Evolutionary conservation across 2,329 filamentous ascomycete species (phyloP).

Genomic region (Penicillium frequentans): DNA sequence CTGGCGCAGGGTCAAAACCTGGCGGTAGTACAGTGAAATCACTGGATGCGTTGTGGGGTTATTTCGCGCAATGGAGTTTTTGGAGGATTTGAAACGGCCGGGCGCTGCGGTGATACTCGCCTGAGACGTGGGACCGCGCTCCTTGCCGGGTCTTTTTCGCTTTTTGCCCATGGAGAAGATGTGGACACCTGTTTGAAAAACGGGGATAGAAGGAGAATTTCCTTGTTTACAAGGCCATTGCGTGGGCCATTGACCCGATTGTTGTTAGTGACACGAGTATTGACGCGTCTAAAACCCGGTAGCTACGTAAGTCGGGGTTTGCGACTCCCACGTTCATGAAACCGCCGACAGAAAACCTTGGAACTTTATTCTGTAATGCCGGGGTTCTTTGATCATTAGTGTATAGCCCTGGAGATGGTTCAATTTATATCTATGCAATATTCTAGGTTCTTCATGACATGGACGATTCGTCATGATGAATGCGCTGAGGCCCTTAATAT

Average conservation of each 20-base stretch:
- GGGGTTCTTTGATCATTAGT: not conserved
- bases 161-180: slow-evolving; percentile 39
- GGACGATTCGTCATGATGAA: too few relatives aligned
- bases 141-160: slow-evolving; percentile 42
- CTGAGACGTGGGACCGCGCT: slow-evolving; percentile 19
- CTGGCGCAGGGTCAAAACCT: slow-evolving; percentile 66
- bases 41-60: slow-evolving; percentile 55
- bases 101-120: slow-evolving; percentile 26
- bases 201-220: not conserved
- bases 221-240: not conserved
- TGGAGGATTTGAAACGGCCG: slow-evolving; percentile 17
- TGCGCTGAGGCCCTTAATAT: too few relatives aligned
- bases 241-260: not conserved
- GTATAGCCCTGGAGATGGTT: too few relatives aligned
- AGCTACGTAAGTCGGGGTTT: not conserved
- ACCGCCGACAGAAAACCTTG: not conserved
- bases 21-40: slow-evolving; percentile 66
- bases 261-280: not conserved
- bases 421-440: too few relatives aligned
- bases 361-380: not conserved
- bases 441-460: too few relatives aligned
- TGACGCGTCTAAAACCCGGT: slow-evolving; percentile 2
- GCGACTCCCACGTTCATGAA: not conserved
- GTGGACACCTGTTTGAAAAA: not conserved
- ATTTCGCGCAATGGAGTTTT: slow-evolving; percentile 9